Percentiles rank a stretch among this genome's conserved stretches.
phyloP scores from a whole-genome alignment of 495 filamentous ascomycete species.

The Ramalina intermedia region DNA sequence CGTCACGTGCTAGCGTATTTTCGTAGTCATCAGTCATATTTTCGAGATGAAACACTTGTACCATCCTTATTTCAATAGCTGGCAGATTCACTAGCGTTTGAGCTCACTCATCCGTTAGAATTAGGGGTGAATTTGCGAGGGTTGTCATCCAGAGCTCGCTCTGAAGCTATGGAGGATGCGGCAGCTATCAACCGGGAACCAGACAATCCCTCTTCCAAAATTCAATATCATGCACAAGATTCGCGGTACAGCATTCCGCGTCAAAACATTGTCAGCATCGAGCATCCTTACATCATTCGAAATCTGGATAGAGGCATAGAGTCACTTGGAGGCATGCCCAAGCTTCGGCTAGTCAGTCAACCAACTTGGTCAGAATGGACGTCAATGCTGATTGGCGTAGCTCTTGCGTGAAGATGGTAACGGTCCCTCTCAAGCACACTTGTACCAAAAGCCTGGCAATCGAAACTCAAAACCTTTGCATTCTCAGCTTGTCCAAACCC shows the following conservation, averaged over 20 bases:
- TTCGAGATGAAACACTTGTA: too few relatives aligned
- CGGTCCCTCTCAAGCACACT: slow-evolving; percentile 25
- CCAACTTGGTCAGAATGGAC: slow-evolving; percentile 13
- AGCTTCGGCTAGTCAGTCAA: slow-evolving; percentile 35
- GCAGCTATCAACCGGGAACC: too few relatives aligned
- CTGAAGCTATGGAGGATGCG: too few relatives aligned
- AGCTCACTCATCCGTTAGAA: too few relatives aligned
- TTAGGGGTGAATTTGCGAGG: too few relatives aligned
- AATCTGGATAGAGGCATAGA: slow-evolving; percentile 70
- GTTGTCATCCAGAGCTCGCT: too few relatives aligned
- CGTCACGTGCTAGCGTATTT: too few relatives aligned
- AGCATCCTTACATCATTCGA: slow-evolving; percentile 75
- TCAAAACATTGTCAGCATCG: slow-evolving; percentile 56
- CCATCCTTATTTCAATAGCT: too few relatives aligned
- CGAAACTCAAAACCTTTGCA: slow-evolving; percentile 56
- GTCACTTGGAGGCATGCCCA: slow-evolving; percentile 54
- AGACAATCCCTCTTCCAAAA: too few relatives aligned
- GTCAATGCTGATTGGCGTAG: slow-evolving; percentile 12
- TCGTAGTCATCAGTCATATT: too few relatives aligned
- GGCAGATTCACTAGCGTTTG: too few relatives aligned
- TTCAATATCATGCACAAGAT: slow-evolving; percentile 13
- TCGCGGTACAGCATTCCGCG: slow-evolving; percentile 47
- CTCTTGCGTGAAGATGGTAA: slow-evolving; percentile 16
- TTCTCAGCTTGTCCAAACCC: slow-evolving; percentile 54
- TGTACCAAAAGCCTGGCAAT: slow-evolving; percentile 66